Percentiles rank a stretch among this genome's conserved stretches.
These are phyloP conservation scores for Trichopus zeylanicus DNA, from an alignment of 116 monocot genomes.

Conservation along the genomic window DNA sequence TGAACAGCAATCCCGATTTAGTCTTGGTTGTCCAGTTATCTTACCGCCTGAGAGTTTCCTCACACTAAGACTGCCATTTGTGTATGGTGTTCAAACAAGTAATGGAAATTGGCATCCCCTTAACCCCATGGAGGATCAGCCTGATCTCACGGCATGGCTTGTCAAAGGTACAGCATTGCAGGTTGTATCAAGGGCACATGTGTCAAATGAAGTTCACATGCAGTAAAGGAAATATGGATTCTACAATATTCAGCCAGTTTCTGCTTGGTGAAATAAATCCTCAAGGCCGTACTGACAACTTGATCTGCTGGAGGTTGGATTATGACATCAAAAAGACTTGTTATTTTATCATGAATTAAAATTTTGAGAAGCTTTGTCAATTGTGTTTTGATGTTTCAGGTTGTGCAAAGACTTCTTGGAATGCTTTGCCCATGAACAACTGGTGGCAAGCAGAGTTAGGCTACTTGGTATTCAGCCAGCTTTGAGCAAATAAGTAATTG, in stretches of 20 bases:
- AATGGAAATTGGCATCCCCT: constrained; percentile 61
- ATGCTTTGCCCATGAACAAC: too few species aligned
- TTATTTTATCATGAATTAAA: too few species aligned
- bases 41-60: constrained; percentile 94
- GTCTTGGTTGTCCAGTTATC: constrained; percentile 56
- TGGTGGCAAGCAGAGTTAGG: too few species aligned
- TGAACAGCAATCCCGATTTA: constrained; percentile 55
- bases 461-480: too few species aligned
- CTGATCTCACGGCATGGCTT: constrained; percentile 89
- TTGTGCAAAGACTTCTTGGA: too few species aligned
- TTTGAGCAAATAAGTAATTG: too few species aligned
- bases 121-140: constrained; percentile 40
- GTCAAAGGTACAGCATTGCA: constrained; percentile 75
- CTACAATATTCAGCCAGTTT: background rate
- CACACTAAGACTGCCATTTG: constrained; percentile 80
- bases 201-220: constrained; percentile 14
- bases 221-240: background rate
- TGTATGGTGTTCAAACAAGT: constrained; percentile 66
- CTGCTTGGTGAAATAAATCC: background rate
- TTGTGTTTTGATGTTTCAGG: too few species aligned
- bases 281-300: background rate
- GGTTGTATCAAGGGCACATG: constrained; percentile 39
- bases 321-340: too few species aligned
- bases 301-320: background rate
- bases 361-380: too few species aligned